Percentiles rank a stretch among this genome's conserved stretches.
Evolutionary conservation across 2,329 filamentous ascomycete species (phyloP).

Genomic region (Aspergillus arachidicola): DNA sequence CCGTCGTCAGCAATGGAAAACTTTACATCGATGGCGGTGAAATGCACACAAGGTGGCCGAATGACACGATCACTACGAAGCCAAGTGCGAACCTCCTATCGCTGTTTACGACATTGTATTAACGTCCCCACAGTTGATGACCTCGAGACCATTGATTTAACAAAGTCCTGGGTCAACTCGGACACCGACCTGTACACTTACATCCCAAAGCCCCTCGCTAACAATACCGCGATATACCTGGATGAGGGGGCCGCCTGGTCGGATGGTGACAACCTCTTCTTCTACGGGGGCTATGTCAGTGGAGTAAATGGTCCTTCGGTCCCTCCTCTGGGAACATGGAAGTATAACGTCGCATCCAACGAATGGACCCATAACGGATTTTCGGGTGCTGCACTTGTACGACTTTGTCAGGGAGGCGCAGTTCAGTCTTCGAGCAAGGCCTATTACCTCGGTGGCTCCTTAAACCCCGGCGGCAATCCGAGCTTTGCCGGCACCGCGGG

Average conservation of each 20-base stretch:
- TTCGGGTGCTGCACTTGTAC: not conserved
- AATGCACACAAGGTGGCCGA: not conserved
- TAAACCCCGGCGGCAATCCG: conserved; percentile 10
- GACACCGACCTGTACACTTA: conserved; percentile 5
- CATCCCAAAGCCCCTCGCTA: conserved; percentile 9
- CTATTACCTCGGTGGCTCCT: conserved; percentile 9
- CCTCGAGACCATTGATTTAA: conserved; percentile 9
- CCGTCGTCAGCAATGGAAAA: conserved; percentile 9
- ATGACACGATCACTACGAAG: conserved; percentile 1
- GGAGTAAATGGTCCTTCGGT: not conserved
- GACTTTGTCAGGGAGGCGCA: conserved; percentile 4
- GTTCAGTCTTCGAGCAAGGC: conserved; percentile 8
- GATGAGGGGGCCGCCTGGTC: conserved; percentile 10
- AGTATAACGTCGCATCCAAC: conserved; percentile 6
- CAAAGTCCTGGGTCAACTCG: conserved; percentile 10
- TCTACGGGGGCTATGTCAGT: conserved; percentile 13
- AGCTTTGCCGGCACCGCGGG: conserved; percentile 3
- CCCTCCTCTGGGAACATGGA: conserved; percentile 12
- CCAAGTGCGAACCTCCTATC: not conserved
- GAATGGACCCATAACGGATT: conserved; percentile 9
- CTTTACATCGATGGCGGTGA: conserved; percentile 13
- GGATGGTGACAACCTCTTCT: conserved; percentile 7
- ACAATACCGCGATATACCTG: conserved; percentile 4
- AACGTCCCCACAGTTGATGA: conserved; percentile 2
- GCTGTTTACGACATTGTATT: not conserved